A percentile compares a stretch with the other conserved stretches of the same genome.
These are phyloP conservation scores for Suillus fuscotomentosus DNA, from an alignment of 768 basidiomycete species.

Conservation along the genomic window DNA sequence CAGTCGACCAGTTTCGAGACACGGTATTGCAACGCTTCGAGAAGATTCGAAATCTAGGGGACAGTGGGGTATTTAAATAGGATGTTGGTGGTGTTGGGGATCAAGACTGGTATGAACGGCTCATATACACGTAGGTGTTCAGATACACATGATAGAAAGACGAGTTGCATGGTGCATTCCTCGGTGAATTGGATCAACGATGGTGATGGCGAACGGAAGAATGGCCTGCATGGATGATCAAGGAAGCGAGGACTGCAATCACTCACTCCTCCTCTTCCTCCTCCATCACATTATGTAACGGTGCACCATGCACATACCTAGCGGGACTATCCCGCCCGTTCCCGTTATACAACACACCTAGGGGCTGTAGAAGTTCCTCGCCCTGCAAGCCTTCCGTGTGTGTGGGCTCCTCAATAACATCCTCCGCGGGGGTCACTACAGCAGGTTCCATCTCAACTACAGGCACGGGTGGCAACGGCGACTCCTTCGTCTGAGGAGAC, in stretches of 20 bases:
- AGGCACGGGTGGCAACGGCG: constrained; percentile 9
- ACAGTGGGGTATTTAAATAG: constrained; percentile 1
- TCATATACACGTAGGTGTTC: not conserved
- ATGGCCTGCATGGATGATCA: not conserved
- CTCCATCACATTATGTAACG: constrained; percentile 82
- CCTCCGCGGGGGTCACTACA: constrained; percentile 20
- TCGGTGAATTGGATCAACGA: not conserved
- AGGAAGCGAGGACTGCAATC: not conserved
- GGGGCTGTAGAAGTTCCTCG: constrained; percentile 28
- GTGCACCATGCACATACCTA: constrained; percentile 81
- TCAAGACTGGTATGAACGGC: not conserved
- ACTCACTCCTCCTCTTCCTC: constrained; percentile 67
- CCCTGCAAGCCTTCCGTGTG: not conserved
- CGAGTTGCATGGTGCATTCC: not conserved
- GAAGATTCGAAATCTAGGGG: constrained; percentile 6
- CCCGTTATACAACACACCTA: constrained; percentile 39
- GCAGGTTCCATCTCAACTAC: constrained; percentile 2
- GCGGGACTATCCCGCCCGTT: constrained; percentile 60
- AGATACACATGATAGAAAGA: not conserved
- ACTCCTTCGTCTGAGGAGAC: constrained; percentile 8
- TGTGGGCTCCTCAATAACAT: constrained; percentile 26
- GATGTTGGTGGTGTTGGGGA: constrained; percentile 2
- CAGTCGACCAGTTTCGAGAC: constrained; percentile 2
- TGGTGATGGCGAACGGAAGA: not conserved
- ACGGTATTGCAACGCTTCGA: not conserved